Evolutionary conservation across 2,329 filamentous ascomycete species (phyloP).

Genomic region (Fusarium multiceps): DNA sequence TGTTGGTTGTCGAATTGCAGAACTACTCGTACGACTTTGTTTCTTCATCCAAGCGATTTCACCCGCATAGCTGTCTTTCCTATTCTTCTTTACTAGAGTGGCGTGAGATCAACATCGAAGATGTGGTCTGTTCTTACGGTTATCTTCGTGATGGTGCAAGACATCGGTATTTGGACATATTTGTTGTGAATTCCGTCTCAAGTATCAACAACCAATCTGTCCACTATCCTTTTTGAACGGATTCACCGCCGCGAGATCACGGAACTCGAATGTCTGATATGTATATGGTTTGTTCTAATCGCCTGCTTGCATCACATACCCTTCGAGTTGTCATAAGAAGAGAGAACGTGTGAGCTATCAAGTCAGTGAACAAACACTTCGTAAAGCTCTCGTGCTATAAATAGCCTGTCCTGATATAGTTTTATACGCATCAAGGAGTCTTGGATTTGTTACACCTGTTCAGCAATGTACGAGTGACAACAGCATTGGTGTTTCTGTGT

Average conservation of each 20-base stretch:
- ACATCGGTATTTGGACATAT: background rate
- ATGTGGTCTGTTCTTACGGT: background rate
- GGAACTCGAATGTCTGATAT: background rate
- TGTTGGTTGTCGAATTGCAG: background rate
- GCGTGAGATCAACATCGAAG: background rate
- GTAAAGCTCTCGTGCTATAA: too few species aligned
- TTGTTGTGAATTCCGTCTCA: background rate
- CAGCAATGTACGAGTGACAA: background rate
- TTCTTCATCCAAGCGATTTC: background rate
- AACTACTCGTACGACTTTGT: slow-evolving; percentile 12
- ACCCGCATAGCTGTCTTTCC: background rate
- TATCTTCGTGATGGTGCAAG: background rate
- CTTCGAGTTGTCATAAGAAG: background rate
- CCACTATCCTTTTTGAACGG: too few species aligned
- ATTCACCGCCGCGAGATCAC: background rate
- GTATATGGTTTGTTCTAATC: background rate
- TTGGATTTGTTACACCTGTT: background rate
- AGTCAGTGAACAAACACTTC: background rate
- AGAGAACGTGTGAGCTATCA: background rate
- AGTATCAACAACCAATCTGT: background rate
- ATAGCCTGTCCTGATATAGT: rapidly evolving
- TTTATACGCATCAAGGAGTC: too few species aligned
- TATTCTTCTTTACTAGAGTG: background rate
- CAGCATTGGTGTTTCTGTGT: background rate
- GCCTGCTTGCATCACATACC: background rate